Evolutionary conservation across 495 filamentous ascomycete species (phyloP), one percentile per base, ranked within the genome.

Genomic region (Penicillium mononematosum): DNA sequence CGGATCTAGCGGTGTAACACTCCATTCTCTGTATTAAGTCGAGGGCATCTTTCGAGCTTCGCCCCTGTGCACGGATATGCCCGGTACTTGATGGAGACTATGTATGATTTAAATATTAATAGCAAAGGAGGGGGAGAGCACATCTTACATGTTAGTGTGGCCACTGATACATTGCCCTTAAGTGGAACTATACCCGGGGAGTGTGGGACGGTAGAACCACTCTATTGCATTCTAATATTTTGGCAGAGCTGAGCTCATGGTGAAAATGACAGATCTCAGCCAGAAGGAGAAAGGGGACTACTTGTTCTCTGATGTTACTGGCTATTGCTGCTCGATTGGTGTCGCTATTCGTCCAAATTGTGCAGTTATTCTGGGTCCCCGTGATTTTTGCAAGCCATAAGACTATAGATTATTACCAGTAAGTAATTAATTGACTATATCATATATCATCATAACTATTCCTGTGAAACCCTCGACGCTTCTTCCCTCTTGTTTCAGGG

Each of bases 211-310:
- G 48, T 3, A 25, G 17, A 43, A 29, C n/a, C 41, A 47, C 41
- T 63, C 56, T 61, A 63, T 63, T 65, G 65, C 52, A 59, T 34
- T 34, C 31, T 12, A 34, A 34, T 34, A 14, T 63, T 61, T 56
- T 56, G 51, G 56, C 55, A 56, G 58, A 64, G 60, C 66, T 68
- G 66, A 68, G 56, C 59, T 52, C 59, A 45, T 55, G 53, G 47
- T 53, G 50, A 65, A 63, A 69, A 67, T 69, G 66, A 69, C 64
- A 69, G 59, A 69, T 69, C 66, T 43, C 57, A 62, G 55, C 54
- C 58, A 42, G 29, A 32, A 56, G 43, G 48, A 56, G 46, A 46
- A 45, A 44, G 17, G 17, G 11, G 44, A 9, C n/a, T 32, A 36
- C 25, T n/a, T n/a, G 16, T 48, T 42, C 50, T 41, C 53, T 24